Base-by-base conservation (phyloP, 352 stramenopile genomes). In the Phytopythium aichiense region DNA sequence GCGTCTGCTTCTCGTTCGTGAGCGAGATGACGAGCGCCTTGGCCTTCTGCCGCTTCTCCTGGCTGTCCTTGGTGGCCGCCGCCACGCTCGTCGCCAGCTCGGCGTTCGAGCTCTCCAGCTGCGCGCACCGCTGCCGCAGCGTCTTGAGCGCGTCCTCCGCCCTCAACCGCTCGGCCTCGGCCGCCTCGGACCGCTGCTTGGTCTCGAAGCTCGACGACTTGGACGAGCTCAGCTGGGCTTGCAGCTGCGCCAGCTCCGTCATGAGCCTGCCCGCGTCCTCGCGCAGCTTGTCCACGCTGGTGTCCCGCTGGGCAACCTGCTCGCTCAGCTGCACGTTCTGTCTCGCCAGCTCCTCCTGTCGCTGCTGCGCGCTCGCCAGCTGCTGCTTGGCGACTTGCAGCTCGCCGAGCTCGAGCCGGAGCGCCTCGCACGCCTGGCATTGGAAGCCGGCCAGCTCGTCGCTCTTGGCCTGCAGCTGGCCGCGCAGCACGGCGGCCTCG, bases 11-110 rank as follows among this genome's bases (percentile, higher is more conserved):
- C 45, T 91, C 81, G 62, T 74, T 81, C 7, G 83, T 82, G 7
- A 91, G 69, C 15, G 76, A 76, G 33, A 89, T 72, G 23, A 91
- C 79, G 20, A 91, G 66, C 22, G 74, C 70, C 56, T 91, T 91
- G 20, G 81, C 81, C 55, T 91, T 91, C 56, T 89, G 79, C 3
- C 77, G 77, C 60, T 91, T 91, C 28, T 89, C 79, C 11, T 69
- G 77, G 55, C 71, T 87, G 30, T 88, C 81, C 38, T 79, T 83
- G 49, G 73, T 81, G 31, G 74, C 73, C 1, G 58, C 59, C 31
- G 87, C 79, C 23, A 85, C 74, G 0, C 63, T 69, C 11, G 71
- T 54, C 5, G 50, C 33, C 6, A 89, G 59, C 45, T 89, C 83
- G 22, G 85, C 66, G 42, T 88, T 84, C 46, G 80, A 77, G 58